These are phyloP conservation scores for Detonula confervacea DNA, from an alignment of 352 stramenopile species.

Conservation along the genomic window DNA sequence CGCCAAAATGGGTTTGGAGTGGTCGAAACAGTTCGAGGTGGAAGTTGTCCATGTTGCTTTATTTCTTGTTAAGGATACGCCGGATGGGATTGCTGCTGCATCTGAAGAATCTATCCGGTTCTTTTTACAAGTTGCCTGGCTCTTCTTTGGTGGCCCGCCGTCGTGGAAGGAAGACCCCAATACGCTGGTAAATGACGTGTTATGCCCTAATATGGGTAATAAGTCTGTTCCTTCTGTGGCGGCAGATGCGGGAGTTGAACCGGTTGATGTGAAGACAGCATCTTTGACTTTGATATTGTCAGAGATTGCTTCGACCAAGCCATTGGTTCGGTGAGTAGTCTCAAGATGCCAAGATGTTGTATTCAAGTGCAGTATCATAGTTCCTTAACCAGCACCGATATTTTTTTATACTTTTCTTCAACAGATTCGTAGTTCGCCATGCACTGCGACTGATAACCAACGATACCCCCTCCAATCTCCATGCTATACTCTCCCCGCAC, in stretches of 20 bases:
- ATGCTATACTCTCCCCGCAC: conserved; percentile 58
- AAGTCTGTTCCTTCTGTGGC: neutral
- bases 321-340: conserved; percentile 70
- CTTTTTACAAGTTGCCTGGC: conserved; percentile 59
- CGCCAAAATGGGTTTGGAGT: conserved; percentile 57
- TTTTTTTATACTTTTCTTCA: conserved; percentile 15
- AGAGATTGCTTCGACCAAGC: conserved; percentile 77
- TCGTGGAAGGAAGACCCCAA: conserved; percentile 40
- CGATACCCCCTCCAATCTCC: conserved; percentile 35
- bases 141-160: conserved; percentile 66
- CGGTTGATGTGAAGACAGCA: conserved; percentile 42
- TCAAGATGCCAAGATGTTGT: neutral
- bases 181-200: conserved; percentile 54
- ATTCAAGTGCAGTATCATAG: neutral
- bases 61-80: conserved; percentile 79
- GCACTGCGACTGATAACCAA: conserved; percentile 52
- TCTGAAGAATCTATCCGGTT: conserved; percentile 68
- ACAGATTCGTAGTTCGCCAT: conserved; percentile 60
- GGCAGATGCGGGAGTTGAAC: neutral
- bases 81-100: conserved; percentile 64
- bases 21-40: conserved; percentile 70
- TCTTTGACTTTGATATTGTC: conserved; percentile 73
- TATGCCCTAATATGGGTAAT: conserved; percentile 39
- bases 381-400: neutral
- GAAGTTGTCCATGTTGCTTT: conserved; percentile 79